These are phyloP conservation scores for Crithidia acanthocephali DNA, from an alignment of 208 protist genomes.

Conservation along the genomic window DNA sequence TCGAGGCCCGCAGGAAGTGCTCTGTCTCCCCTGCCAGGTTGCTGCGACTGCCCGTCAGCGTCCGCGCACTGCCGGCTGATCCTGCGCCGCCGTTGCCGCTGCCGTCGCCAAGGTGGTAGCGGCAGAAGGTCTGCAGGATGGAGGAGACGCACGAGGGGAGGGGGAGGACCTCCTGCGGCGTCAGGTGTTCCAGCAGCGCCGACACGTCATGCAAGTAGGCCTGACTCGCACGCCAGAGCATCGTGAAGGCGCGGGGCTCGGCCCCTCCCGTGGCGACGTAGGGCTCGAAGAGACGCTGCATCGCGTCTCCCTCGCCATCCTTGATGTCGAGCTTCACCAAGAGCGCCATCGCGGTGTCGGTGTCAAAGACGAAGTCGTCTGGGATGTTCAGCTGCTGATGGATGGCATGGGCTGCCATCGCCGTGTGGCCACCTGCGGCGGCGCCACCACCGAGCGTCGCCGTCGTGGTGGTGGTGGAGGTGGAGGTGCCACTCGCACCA, in stretches of 20 bases:
- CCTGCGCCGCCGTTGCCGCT: constrained; percentile 21
- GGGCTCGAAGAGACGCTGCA: constrained; percentile 54
- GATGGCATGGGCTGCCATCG: not conserved
- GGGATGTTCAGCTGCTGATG: constrained; percentile 37
- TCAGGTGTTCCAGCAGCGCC: constrained; percentile 53
- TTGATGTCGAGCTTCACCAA: constrained; percentile 38
- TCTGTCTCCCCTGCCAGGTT: constrained; percentile 64
- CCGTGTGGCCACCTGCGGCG: not conserved
- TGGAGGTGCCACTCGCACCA: not conserved
- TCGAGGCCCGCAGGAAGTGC: constrained; percentile 72
- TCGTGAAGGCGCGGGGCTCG: constrained; percentile 65
- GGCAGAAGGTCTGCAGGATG: constrained; percentile 64
- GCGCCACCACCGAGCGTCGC: not conserved
- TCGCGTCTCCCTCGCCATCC: constrained; percentile 33
- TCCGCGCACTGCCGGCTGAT: constrained; percentile 35
- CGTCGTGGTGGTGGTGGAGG: not conserved
- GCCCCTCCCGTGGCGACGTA: constrained; percentile 57
- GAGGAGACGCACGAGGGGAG: constrained; percentile 63
- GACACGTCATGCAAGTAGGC: constrained; percentile 75
- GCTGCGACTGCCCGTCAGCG: constrained; percentile 43
- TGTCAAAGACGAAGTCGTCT: constrained; percentile 33
- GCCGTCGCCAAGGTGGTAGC: constrained; percentile 68
- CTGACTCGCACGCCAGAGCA: constrained; percentile 81
- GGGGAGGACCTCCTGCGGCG: constrained; percentile 44
- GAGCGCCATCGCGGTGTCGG: constrained; percentile 35